phyloP scores from a whole-genome alignment of 345 rosid species.

The Melaleuca alternifolia region DNA sequence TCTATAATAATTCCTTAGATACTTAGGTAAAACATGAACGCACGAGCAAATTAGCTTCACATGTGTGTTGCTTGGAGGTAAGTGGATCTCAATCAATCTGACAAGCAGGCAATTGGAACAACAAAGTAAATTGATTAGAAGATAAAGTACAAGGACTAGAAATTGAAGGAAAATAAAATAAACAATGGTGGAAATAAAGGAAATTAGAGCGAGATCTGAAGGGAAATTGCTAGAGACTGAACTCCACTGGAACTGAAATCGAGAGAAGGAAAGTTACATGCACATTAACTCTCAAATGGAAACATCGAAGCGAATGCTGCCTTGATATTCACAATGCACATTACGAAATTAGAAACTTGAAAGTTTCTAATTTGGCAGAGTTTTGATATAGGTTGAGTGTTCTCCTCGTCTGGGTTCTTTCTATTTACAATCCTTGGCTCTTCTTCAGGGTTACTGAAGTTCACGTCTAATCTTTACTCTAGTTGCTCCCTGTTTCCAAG shows the following conservation, averaged over 20 bases:
- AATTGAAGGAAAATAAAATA: neutral
- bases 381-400: neutral
- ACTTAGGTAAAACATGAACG: neutral
- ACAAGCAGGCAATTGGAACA: neutral
- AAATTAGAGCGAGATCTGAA: neutral
- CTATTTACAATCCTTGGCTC: neutral
- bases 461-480: neutral
- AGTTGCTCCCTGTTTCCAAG: neutral
- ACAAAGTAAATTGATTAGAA: neutral
- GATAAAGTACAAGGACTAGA: neutral
- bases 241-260: neutral
- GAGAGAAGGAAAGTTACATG: neutral
- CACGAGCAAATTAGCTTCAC: neutral
- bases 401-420: neutral
- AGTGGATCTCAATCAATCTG: neutral
- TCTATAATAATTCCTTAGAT: neutral
- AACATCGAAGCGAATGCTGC: neutral
- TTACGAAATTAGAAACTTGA: neutral
- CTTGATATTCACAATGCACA: neutral
- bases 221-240: neutral
- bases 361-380: neutral
- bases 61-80: neutral
- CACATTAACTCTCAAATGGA: neutral
- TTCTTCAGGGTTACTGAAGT: neutral
- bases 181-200: neutral